Percentiles rank a stretch among this genome's conserved stretches.
phyloP scores from a whole-genome alignment of 192 early-diverging fungal genomes.

The Pilobolus umbonatus region DNA sequence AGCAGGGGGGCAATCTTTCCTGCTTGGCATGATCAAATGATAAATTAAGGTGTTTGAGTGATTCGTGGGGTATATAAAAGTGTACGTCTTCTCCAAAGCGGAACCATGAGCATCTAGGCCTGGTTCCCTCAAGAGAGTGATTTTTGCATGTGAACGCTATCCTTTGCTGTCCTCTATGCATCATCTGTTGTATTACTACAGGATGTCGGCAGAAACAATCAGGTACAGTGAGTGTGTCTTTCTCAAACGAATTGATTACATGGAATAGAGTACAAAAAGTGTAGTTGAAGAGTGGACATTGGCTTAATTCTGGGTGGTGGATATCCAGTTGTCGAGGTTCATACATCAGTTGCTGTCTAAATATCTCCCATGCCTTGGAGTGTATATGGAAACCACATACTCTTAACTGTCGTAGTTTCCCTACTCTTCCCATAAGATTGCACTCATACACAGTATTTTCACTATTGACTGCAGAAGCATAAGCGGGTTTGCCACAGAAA shows the following conservation, averaged over 20 bases:
- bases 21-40: too few relatives aligned
- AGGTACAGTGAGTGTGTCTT: neutral
- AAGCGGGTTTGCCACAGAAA: neutral
- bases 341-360: neutral
- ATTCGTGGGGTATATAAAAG: neutral
- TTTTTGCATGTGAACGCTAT: neutral
- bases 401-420: too few relatives aligned
- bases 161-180: neutral
- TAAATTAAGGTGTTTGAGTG: neutral
- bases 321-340: neutral
- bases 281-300: neutral
- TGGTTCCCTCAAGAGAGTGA: neutral
- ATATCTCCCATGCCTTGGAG: neutral
- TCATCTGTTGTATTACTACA: neutral
- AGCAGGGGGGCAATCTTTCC: too few relatives aligned
- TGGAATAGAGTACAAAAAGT: neutral
- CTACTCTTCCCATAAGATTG: neutral
- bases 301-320: neutral
- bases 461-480: neutral
- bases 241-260: neutral
- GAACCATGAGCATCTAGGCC: neutral
- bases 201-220: neutral
- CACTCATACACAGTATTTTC: neutral
- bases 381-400: slow-evolving; percentile 3
- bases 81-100: neutral